Evolutionary conservation across 805 yeast species (phyloP), one percentile per base, ranked within the genome.

Genomic region (Ogataea zsoltii): DNA sequence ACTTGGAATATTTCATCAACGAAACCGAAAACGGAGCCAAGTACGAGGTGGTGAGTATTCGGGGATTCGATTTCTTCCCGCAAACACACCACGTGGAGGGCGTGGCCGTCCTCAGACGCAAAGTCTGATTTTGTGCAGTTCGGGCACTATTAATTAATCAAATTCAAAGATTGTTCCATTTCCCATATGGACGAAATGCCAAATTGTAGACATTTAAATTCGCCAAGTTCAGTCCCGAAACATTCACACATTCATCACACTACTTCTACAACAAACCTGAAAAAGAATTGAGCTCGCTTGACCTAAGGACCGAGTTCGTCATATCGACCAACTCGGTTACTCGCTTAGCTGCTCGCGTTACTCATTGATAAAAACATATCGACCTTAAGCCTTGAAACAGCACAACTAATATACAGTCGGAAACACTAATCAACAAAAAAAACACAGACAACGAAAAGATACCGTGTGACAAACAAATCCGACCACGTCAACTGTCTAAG

Each of bases 51-150:
- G 96, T 88, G 54, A 84, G 92, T 55, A 74, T 94, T 18, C 82
- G 89, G 60, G 99, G 99, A 1, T 94, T 94, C 64, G 99, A 94
- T 66, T 92, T 94, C 70, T 94, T 94, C 56, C 83, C 83, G 2
- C 83, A 78, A 51, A 77, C 83, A 1, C 77, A 76, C 50, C 83
- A 78, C 52, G 81, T 78, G 28, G 83, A 78, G 60, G 67, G 80
- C 31, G 75, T 79, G 25, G 82, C 81, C 0, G 66, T 79, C 7
- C 55, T 79, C 30, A 53, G 46, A 33, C 50, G 61, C 33, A 37
- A 37, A 33, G 46, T 41, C n/a, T 40, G 21, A 21, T 5, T 21
- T 5, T 9, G 9, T 9, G 9, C 25, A 9, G 25, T 21, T n/a
- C n/a, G n/a, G n/a, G n/a, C n/a, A n/a, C n/a, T n/a, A n/a, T n/a